phyloP scores from a whole-genome alignment of 768 basidiomycete species.

The Suillus lakei region DNA sequence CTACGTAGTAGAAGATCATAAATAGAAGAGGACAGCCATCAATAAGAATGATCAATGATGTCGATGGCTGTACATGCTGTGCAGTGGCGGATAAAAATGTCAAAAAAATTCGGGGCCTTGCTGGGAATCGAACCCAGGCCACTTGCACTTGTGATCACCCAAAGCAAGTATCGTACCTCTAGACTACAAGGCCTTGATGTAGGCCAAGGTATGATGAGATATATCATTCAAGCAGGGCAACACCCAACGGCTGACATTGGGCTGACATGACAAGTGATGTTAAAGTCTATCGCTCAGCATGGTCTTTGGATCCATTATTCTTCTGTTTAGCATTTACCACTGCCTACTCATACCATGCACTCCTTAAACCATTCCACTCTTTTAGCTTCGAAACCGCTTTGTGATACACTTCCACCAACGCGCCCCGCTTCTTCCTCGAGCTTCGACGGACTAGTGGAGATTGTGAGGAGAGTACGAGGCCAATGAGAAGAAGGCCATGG shows the following conservation, averaged over 20 bases:
- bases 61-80: too few species aligned
- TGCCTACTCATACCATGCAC: background rate
- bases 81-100: background rate
- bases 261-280: background rate
- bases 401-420: background rate
- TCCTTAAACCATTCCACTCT: background rate
- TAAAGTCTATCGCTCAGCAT: background rate
- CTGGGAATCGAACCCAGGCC: slow-evolving; percentile 48
- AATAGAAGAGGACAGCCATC: too few species aligned
- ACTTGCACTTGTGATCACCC: slow-evolving; percentile 37
- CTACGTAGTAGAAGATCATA: too few species aligned
- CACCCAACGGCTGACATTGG: background rate
- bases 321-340: background rate
- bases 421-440: background rate
- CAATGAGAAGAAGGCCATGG: background rate
- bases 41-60: too few species aligned
- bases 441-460: background rate
- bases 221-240: background rate
- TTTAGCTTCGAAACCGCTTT: background rate
- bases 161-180: slow-evolving; percentile 43
- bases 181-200: slow-evolving; percentile 35
- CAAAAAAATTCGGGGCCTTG: slow-evolving; percentile 31
- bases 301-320: background rate
- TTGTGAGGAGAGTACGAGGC: background rate
- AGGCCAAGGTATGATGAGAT: background rate